Percentiles rank a stretch among this genome's conserved stretches.
Conservation (phyloP, 176 grass and related monocot species). For the Miscanthus lutarioriparius region DNA sequence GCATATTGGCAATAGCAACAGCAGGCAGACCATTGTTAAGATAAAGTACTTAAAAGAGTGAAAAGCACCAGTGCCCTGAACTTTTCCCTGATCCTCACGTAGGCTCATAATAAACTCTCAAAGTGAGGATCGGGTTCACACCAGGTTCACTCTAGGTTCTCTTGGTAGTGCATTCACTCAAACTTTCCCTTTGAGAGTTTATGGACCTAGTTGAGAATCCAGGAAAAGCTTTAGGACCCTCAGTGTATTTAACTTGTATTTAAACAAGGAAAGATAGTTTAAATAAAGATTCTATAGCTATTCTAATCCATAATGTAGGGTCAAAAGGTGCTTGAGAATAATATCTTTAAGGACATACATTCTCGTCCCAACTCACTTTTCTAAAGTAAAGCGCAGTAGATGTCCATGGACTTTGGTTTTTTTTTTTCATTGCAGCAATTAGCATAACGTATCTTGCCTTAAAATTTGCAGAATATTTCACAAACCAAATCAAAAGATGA, state of each 20-base stretch:
- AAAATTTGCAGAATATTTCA: slow-evolving; percentile 26
- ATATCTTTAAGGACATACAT: slow-evolving; percentile 29
- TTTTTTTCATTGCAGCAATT: background rate
- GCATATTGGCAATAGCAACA: background rate
- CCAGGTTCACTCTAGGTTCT: background rate
- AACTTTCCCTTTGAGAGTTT: background rate
- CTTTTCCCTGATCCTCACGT: background rate
- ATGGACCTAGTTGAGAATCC: background rate
- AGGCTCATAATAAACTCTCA: background rate
- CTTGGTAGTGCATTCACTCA: background rate
- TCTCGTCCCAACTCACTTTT: slow-evolving; percentile 28
- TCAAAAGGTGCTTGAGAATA: slow-evolving; percentile 33
- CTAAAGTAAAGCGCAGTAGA: slow-evolving; percentile 30
- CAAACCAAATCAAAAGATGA: slow-evolving; percentile 27
- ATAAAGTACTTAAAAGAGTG: background rate
- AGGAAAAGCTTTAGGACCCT: background rate
- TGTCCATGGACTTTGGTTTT: slow-evolving; percentile 33
- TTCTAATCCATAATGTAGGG: slow-evolving; percentile 10
- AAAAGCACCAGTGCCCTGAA: background rate
- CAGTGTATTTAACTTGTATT: background rate
- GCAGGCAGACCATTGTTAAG: background rate
- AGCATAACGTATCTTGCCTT: slow-evolving; percentile 11
- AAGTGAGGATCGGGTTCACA: background rate
- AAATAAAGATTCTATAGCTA: slow-evolving; percentile 22
- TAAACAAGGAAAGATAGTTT: background rate